phyloP scores from a whole-genome alignment of 2,329 filamentous ascomycete species.

The Penicillium hordei region DNA sequence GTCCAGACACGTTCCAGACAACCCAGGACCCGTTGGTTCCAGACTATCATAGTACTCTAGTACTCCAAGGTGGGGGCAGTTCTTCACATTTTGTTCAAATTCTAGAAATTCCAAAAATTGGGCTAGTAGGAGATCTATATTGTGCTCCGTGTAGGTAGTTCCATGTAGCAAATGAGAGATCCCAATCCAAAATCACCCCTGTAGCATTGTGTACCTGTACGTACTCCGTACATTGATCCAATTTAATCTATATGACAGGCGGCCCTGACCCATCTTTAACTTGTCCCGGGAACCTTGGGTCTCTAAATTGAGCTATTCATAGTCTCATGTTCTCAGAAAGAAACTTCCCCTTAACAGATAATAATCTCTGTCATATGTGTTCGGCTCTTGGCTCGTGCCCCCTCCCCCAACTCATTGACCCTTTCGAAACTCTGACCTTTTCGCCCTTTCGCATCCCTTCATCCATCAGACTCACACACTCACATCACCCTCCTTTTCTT shows the following conservation, averaged over 20 bases:
- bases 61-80: not conserved
- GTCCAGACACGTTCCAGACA: slow-evolving; percentile 14
- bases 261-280: slow-evolving; percentile 14
- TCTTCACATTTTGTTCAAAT: slow-evolving; percentile 4
- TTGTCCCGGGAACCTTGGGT: slow-evolving; percentile 19
- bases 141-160: not conserved
- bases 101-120: not conserved
- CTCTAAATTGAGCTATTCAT: slow-evolving; percentile 9
- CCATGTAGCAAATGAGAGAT: not conserved
- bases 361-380: slow-evolving; percentile 8
- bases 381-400: slow-evolving; percentile 11
- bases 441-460: slow-evolving; percentile 11
- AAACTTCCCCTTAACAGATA: not conserved
- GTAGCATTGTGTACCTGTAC: not conserved
- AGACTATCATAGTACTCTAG: not conserved
- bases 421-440: slow-evolving; percentile 8
- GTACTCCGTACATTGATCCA: not conserved
- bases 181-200: not conserved
- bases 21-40: slow-evolving; percentile 7
- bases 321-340: not conserved
- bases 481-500: not conserved
- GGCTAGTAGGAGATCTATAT: not conserved
- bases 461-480: not conserved
- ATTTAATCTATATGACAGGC: slow-evolving; percentile 10
- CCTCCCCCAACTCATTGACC: slow-evolving; percentile 1